Evolutionary conservation across 2,329 filamentous ascomycete species (phyloP).

Genomic region (Scytalidium sp.): DNA sequence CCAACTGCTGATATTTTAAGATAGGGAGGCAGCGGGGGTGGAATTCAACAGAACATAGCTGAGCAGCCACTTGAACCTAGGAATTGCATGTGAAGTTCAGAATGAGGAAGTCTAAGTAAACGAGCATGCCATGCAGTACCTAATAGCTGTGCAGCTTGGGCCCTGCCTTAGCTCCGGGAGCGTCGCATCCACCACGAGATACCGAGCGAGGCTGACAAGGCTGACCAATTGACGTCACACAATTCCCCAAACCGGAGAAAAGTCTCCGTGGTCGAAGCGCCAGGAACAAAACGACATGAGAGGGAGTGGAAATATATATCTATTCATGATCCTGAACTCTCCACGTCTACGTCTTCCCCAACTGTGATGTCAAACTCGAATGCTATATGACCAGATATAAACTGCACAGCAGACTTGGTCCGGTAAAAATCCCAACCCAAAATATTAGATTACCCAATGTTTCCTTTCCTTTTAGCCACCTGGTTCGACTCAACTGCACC

Average conservation of each 20-base stretch:
- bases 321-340: no score
- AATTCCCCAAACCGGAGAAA: no score
- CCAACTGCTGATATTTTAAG: no score
- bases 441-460: slow-evolving; percentile 72
- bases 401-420: slow-evolving; percentile 65
- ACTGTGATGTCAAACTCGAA: background rate
- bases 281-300: no score
- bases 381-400: slow-evolving; percentile 54
- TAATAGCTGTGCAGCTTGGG: background rate
- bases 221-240: background rate
- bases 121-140: background rate
- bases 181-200: background rate
- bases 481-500: slow-evolving; percentile 64
- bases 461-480: slow-evolving; percentile 58
- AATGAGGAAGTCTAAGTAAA: background rate
- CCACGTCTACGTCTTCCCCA: no score
- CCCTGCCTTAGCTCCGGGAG: background rate
- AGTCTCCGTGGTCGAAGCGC: no score
- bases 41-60: no score
- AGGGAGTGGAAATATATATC: no score
- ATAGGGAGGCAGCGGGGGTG: background rate
- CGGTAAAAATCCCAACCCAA: slow-evolving; percentile 76
- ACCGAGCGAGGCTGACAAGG: background rate
- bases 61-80: no score
- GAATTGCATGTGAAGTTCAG: background rate